A percentile compares a stretch with the other conserved stretches of the same genome.
These are phyloP conservation scores for Boechera divaricarpa DNA, from an alignment of 345 rosid species.

Conservation along the genomic window DNA sequence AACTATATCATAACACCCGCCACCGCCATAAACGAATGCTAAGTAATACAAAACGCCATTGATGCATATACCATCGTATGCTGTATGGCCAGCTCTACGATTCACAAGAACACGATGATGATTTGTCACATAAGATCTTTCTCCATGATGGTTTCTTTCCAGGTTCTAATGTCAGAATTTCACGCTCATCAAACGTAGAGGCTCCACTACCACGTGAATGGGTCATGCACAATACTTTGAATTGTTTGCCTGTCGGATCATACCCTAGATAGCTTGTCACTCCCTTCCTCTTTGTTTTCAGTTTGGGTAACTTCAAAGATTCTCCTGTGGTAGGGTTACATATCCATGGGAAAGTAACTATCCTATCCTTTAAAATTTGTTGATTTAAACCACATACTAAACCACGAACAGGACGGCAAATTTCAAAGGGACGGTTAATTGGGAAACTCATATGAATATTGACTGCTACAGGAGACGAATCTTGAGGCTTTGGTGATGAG, in stretches of 20 bases:
- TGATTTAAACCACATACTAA: constrained; percentile 4
- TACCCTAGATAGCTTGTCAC: background rate
- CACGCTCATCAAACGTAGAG: background rate
- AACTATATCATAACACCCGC: background rate
- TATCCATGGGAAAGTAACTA: background rate
- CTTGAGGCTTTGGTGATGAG: constrained; percentile 1
- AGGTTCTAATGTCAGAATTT: constrained; percentile 8
- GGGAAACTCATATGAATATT: background rate
- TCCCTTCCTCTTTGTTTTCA: background rate
- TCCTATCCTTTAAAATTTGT: background rate
- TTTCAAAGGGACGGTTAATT: background rate
- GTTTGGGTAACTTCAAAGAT: background rate
- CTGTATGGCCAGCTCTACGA: background rate
- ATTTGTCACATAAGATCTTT: background rate
- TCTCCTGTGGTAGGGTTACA: background rate
- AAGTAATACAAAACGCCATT: constrained; percentile 19
- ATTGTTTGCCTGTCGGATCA: constrained; percentile 8
- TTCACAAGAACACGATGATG: background rate
- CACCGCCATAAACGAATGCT: background rate
- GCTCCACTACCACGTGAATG: background rate
- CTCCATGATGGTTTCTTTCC: background rate
- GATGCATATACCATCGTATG: constrained; percentile 20
- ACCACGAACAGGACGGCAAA: constrained; percentile 3
- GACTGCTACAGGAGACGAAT: background rate
- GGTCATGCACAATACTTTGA: constrained; percentile 15